phyloP scores from a whole-genome alignment of 805 yeast species.

The Wickerhamiella brachini region DNA sequence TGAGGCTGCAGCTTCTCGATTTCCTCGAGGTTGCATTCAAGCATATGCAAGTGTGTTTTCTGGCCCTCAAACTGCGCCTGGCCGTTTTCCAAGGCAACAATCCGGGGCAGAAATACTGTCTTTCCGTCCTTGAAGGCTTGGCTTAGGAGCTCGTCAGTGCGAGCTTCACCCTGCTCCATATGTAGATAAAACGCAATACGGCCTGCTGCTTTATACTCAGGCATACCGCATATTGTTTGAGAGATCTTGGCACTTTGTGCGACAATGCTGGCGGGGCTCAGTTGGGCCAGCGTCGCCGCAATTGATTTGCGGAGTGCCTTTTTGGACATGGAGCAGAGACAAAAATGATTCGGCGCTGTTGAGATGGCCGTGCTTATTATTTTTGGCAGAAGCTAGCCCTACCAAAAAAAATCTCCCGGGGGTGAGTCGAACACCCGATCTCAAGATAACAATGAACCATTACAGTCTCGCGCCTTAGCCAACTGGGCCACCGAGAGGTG shows the following conservation, averaged over 20 bases:
- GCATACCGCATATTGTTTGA: conserved; percentile 16
- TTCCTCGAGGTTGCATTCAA: conserved; percentile 29
- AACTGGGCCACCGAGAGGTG: conserved; percentile 20
- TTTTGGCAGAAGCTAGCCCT: too few species aligned
- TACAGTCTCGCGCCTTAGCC: conserved; percentile 22
- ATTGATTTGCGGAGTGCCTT: conserved; percentile 11
- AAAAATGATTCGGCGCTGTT: not conserved
- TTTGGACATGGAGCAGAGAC: conserved; percentile 3
- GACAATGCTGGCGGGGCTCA: conserved; percentile 3
- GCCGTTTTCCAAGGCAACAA: conserved; percentile 39
- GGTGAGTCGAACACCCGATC: conserved; percentile 21
- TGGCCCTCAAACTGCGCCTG: conserved; percentile 24
- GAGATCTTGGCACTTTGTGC: conserved; percentile 13
- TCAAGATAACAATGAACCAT: conserved; percentile 17
- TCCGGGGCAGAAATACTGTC: conserved; percentile 26
- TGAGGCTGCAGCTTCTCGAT: conserved; percentile 41
- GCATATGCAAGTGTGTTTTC: conserved; percentile 39
- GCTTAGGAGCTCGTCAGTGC: conserved; percentile 41
- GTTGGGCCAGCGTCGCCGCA: conserved; percentile 1
- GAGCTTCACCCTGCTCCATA: conserved; percentile 60
- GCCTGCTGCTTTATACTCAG: conserved; percentile 32
- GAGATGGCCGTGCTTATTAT: too few species aligned
- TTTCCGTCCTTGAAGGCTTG: conserved; percentile 38
- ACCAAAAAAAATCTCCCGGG: conserved; percentile 13
- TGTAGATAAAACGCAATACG: conserved; percentile 58